Evolutionary conservation across 2,329 filamentous ascomycete genomes (phyloP).

Genomic region (Xylariaceae sp.): DNA sequence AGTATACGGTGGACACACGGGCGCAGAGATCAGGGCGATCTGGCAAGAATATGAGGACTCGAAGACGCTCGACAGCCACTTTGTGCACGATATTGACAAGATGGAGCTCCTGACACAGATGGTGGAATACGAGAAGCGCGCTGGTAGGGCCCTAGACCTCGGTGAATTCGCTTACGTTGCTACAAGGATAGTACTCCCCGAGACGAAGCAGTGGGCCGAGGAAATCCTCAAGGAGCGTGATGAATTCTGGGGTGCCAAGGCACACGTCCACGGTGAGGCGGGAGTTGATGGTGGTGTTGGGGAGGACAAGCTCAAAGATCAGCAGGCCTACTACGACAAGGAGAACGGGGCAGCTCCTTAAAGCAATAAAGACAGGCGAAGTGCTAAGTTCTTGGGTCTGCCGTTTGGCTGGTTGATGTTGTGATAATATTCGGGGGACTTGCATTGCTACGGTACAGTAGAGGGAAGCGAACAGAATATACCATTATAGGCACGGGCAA

Average conservation of each 20-base stretch:
- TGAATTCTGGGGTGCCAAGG: conserved; percentile 68
- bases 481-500: neutral
- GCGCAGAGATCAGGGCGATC: conserved; percentile 73
- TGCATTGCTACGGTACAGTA: neutral
- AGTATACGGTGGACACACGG: conserved; percentile 73
- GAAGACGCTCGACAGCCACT: conserved; percentile 80
- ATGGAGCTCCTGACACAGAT: conserved; percentile 94
- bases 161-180: conserved; percentile 87
- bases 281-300: conserved; percentile 49
- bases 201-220: conserved; percentile 80
- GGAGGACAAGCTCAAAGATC: conserved; percentile 46
- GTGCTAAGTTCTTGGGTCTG: neutral
- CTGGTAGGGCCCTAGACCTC: conserved; percentile 71
- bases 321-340: conserved; percentile 57
- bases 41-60: conserved; percentile 97
- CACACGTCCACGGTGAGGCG: conserved; percentile 53
- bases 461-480: neutral
- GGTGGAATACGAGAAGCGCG: conserved; percentile 88
- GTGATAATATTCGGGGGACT: neutral
- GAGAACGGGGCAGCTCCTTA: conserved; percentile 19
- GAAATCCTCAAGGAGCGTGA: conserved; percentile 79
- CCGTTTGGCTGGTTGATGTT: neutral
- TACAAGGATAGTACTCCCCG: conserved; percentile 72
- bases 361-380: neutral
- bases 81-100: conserved; percentile 98